Evolutionary conservation across 225 moss, liverwort and hornwort species (phyloP), one percentile per base, ranked within the genome.

Genomic region (Pseudoscleropodium purum): DNA sequence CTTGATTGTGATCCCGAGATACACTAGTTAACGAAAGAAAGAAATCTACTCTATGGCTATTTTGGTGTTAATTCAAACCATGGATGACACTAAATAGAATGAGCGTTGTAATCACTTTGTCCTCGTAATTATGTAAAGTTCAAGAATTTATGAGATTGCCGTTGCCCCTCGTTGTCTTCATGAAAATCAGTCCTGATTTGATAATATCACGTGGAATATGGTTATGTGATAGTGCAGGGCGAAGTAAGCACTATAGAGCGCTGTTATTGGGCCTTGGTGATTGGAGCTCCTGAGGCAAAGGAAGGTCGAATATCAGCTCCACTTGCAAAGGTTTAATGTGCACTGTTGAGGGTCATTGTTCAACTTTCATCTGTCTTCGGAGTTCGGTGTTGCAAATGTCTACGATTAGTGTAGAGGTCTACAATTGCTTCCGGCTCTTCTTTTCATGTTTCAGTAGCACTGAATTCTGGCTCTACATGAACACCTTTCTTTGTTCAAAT

Each of bases 251-350:
- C 62, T 45, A 93, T 98, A 61, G 94, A 92, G 91, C 96, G 98
- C 34, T 92, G 91, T 67, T 99, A 99, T 86, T 94, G 91, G 93
- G 97, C 99, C 86, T 91, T 99, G 90, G 97, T 99, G 66, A 93
- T 97, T 74, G 99, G 99, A 81, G 92, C 90, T 83, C 99, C 99
- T 30, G 92, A 91, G 89, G 82, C 93, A 70, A 81, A 84, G 66
- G 87, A 95, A 86, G 99, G 97, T 54, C 94, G 95, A 90, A 97
- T 99, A 52, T 95, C 97, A 85, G 94, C 92, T 78, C 94, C 99
- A 75, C 92, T 99, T 83, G 93, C 96, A 77, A 99, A 97, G 96
- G 97, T 96, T 88, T 30, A 9, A 29, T 47, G 43, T 79, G 43
- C 74, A 39, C 45, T 73, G 65, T 73, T 63, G 70, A 82, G 79